A percentile compares a stretch with the other conserved stretches of the same genome.
phyloP scores from a whole-genome alignment of 768 basidiomycete species.

The Goffeauzyma gilvescens region DNA sequence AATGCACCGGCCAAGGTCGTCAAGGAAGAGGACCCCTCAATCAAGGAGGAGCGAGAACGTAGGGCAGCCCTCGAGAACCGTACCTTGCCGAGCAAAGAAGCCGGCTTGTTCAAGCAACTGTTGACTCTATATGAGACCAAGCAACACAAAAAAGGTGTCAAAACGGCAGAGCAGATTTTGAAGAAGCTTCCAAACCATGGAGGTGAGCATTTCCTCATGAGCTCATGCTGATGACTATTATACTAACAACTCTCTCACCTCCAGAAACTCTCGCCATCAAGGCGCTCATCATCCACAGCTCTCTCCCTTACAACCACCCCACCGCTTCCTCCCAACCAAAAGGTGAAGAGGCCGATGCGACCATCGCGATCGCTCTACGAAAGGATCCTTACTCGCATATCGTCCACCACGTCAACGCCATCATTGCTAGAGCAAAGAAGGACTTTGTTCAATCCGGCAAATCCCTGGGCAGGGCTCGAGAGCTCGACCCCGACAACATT shows the following conservation, averaged over 20 bases:
- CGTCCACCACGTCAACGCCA: constrained; percentile 93
- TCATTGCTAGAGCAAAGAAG: constrained; percentile 82
- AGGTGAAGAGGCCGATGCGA: constrained; percentile 41
- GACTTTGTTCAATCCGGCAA: constrained; percentile 87
- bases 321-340: constrained; percentile 48
- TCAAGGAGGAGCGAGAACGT: too few species aligned
- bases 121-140: constrained; percentile 72
- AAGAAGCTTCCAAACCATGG: constrained; percentile 93
- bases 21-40: too few species aligned
- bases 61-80: too few species aligned
- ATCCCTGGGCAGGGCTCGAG: constrained; percentile 73
- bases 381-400: constrained; percentile 52
- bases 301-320: constrained; percentile 20
- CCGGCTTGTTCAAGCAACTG: constrained; percentile 65
- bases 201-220: constrained; percentile 38
- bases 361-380: constrained; percentile 26
- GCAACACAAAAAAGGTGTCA: constrained; percentile 72
- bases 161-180: constrained; percentile 79
- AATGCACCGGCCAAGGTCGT: too few species aligned
- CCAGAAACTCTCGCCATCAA: constrained; percentile 93
- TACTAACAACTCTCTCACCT: background rate
- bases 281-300: constrained; percentile 46
- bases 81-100: constrained; percentile 57
- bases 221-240: background rate
- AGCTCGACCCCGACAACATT: constrained; percentile 81